phyloP scores from a whole-genome alignment of 495 filamentous ascomycete genomes.

The Opeltia flavorubescens region DNA sequence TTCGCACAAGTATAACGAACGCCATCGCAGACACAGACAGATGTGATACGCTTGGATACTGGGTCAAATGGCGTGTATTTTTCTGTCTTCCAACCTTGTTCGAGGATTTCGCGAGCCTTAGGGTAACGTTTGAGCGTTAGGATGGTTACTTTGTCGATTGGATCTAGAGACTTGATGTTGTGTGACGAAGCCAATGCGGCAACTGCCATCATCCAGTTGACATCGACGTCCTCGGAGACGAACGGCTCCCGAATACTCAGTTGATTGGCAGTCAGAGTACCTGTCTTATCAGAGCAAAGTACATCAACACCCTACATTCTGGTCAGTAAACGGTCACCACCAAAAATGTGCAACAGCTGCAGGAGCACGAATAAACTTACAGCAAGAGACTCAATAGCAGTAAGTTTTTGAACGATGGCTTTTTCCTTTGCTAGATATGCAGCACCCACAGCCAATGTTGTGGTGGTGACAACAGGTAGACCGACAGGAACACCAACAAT shows the following conservation, averaged over 20 bases:
- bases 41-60: conserved; percentile 65
- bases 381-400: conserved; percentile 85
- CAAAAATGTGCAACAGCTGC: background rate
- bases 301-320: conserved; percentile 71
- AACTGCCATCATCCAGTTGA: conserved; percentile 72
- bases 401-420: conserved; percentile 92
- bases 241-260: conserved; percentile 62
- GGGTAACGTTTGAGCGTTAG: conserved; percentile 61
- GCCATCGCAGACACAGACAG: conserved; percentile 50
- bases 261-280: conserved; percentile 59
- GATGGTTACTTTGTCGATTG: conserved; percentile 65
- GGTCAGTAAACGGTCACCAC: background rate
- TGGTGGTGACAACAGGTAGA: conserved; percentile 90
- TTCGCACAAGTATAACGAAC: conserved; percentile 56
- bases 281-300: conserved; percentile 92
- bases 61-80: conserved; percentile 69
- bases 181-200: conserved; percentile 62
- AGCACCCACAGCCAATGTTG: conserved; percentile 92
- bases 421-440: conserved; percentile 90
- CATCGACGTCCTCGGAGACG: conserved; percentile 59
- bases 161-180: conserved; percentile 64
- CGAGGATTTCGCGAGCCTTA: conserved; percentile 55
- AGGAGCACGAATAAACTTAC: conserved; percentile 22
- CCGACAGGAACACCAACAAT: conserved; percentile 93
- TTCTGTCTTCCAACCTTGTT: conserved; percentile 57